Base-by-base conservation (phyloP, 2,329 filamentous ascomycete species). In the Emericellopsis atlantica region DNA sequence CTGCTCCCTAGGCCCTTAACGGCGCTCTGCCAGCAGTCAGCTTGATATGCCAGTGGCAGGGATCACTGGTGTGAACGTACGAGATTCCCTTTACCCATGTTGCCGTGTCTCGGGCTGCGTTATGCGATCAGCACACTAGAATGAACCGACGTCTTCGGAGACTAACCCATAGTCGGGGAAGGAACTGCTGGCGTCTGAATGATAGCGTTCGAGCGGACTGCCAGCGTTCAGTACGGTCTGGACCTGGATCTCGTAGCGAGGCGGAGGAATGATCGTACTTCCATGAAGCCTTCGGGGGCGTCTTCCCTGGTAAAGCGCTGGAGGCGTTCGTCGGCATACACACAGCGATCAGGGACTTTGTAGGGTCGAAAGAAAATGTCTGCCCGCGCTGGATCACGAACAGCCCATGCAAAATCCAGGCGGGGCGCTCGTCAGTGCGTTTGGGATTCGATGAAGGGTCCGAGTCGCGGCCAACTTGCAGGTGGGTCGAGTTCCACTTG, bases 141-240 rank as follows among this genome's bases (percentile, higher is more conserved):
- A 10, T 22, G 24, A 40, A 40, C 24, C 24, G 36, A 18, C 36
- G 38, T 36, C 5, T 21, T 9, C 6, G 23, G 32, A 37, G 38
- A 37, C 51, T 32, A 58, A 64, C 61, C 58, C 61, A 64, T 65
- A 65, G 51, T 65, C 61, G 39, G 61, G 61, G 48, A 62, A 60
- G 44, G 59, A 62, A 49, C 56, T 53, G 46, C 56, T 53, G 46
- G 54, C 54, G 43, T 57, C 46, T 43, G 59, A 64, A 41, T 50
- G 44, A 44, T 65, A 64, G 44, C 59, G 54, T 40, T 48, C 48
- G 41, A 55, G 47, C 40, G 58, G 50, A 49, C 59, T 62, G 43
- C 22, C 8, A 21, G 29, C 22, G 40, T 15, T 45, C 14, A 45
- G 43, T 24, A 32, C 22, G 26, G 14, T 15, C 15, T 26, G 9